These are phyloP conservation scores for Meira nashicola DNA, from an alignment of 1,284 basidiomycete genomes.

Conservation along the genomic window DNA sequence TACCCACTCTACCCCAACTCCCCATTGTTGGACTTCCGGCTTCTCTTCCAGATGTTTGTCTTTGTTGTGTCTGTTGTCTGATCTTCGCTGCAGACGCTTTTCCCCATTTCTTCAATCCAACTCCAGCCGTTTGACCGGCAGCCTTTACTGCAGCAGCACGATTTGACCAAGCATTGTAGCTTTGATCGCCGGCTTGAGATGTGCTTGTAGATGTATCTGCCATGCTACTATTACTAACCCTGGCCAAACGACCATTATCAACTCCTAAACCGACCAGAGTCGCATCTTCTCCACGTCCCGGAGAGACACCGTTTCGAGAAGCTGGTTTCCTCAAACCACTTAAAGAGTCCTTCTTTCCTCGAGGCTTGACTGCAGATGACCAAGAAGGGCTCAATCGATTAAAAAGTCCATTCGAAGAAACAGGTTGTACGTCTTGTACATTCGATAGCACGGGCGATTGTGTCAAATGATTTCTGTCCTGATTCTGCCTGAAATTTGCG, in stretches of 20 bases:
- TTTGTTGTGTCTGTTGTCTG: conserved; percentile 3
- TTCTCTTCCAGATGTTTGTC: background rate
- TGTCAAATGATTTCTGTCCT: background rate
- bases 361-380: background rate
- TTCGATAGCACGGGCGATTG: background rate
- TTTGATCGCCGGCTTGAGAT: background rate
- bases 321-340: background rate
- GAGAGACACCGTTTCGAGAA: too few species aligned
- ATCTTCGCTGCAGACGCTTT: conserved; percentile 29
- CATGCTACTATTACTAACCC: background rate
- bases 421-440: background rate
- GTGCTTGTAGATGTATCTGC: background rate
- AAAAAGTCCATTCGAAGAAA: background rate
- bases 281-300: background rate
- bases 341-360: background rate
- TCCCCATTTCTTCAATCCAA: conserved; percentile 34
- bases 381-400: background rate
- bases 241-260: background rate
- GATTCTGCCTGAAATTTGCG: background rate
- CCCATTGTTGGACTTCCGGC: conserved; percentile 1
- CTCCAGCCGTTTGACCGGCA: conserved; percentile 17
- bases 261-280: background rate
- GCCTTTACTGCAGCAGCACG: conserved; percentile 5
- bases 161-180: background rate
- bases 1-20: background rate